Evolutionary conservation across 305 asterid species (phyloP).

Genomic region (Rubia occidens): DNA sequence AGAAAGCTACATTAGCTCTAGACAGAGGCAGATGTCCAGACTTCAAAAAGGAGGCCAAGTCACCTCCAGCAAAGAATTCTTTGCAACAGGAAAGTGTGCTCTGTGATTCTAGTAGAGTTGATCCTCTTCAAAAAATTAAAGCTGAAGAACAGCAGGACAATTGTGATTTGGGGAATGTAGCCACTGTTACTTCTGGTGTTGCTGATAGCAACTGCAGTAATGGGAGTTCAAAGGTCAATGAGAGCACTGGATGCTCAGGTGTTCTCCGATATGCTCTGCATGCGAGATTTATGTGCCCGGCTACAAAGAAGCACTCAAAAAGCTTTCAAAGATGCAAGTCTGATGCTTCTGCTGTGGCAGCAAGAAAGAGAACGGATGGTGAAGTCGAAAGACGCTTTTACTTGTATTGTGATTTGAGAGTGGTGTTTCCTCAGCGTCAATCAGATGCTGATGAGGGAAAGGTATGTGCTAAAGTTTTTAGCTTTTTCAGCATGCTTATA

Average conservation of each 20-base stretch:
- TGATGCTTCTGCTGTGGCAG: constrained; percentile 46
- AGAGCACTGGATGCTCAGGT: constrained; percentile 40
- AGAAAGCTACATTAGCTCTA: constrained; percentile 57
- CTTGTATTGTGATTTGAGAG: constrained; percentile 78
- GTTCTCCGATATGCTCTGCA: constrained; percentile 82
- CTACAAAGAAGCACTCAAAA: constrained; percentile 40
- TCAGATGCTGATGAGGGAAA: constrained; percentile 91
- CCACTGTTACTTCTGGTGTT: constrained; percentile 24
- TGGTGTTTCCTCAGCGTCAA: constrained; percentile 93
- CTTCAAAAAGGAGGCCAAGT: constrained; percentile 26
- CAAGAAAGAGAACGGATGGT: constrained; percentile 24
- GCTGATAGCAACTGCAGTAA: constrained; percentile 29
- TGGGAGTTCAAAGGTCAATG: constrained; percentile 53
- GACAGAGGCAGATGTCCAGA: constrained; percentile 40
- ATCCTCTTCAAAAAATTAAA: constrained; percentile 20
- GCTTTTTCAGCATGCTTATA: not conserved
- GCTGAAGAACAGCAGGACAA: constrained; percentile 14
- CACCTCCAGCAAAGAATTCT: constrained; percentile 23
- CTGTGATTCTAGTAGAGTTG: constrained; percentile 22
- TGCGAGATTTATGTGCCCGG: constrained; percentile 69
- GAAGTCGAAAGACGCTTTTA: constrained; percentile 67
- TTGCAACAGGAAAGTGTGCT: constrained; percentile 23
- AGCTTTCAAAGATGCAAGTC: constrained; percentile 43
- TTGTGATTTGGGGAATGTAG: constrained; percentile 21
- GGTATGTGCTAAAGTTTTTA: constrained; percentile 33